These are phyloP conservation scores for Fonsecaea pugnacius DNA, from an alignment of 2,329 filamentous ascomycete genomes.

Conservation along the genomic window DNA sequence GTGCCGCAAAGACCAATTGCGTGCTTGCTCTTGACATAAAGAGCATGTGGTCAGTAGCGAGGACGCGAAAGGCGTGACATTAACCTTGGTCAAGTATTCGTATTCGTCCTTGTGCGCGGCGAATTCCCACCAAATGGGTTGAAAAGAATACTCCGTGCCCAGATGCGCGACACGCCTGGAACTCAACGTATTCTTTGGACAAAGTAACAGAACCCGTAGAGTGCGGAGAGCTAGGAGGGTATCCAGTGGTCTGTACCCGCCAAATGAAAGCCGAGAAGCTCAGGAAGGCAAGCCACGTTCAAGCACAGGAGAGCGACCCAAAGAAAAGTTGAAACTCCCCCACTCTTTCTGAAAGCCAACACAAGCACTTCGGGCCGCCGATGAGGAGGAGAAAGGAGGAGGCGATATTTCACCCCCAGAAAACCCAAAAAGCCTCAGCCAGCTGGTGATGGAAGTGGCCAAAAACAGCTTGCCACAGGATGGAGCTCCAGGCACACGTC, in stretches of 20 bases:
- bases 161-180: too few species aligned
- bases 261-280: constrained; percentile 1
- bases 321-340: neutral
- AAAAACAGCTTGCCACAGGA: constrained; percentile 2
- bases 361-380: constrained; percentile 1
- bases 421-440: neutral
- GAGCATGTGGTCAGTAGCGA: neutral
- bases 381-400: neutral
- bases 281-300: constrained; percentile 6
- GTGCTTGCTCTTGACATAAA: constrained; percentile 1
- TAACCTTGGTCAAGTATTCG: neutral
- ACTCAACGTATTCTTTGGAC: neutral
- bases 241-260: neutral
- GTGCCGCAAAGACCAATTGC: neutral
- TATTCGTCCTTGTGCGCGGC: neutral
- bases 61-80: neutral
- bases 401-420: neutral
- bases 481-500: neutral
- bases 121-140: neutral
- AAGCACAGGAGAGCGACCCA: neutral
- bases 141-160: neutral
- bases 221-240: neutral
- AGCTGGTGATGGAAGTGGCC: constrained; percentile 3
- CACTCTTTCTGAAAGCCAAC: constrained; percentile 14
- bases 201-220: neutral